Evolutionary conservation across 2,329 filamentous ascomycete genomes (phyloP), one percentile per base, ranked within the genome.

Genomic region (Aspergillus glaucus): DNA sequence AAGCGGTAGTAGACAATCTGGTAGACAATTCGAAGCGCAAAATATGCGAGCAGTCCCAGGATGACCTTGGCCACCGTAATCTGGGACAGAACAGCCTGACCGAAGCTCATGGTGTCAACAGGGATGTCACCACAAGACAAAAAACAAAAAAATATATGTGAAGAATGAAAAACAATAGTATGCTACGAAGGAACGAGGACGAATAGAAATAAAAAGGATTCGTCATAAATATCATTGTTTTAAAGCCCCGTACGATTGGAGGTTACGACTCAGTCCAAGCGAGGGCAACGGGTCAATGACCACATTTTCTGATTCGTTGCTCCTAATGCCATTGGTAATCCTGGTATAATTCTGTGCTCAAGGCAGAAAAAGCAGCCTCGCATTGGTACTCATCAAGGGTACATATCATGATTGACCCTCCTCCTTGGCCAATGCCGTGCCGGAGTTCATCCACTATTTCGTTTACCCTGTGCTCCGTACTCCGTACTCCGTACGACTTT

Each of bases 1-100:
- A 76, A 77, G 32, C 61, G 59, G 50, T 73, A 71, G 55, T 73
- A 65, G 24, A 72, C 53, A 28, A 73, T 64, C 50, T 73, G 70
- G 48, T 63, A 64, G 12, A 59, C 40, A 21, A 63, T 55, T 34
- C 55, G 59, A 5, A 61, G 44, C 3, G 46, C 44, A 8, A 61
- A 22, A 54, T 66, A 65, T 4, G 49, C 53, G 14, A 62, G 10
- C 12, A 60, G 43, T 39, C 54, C 54, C 5, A 64, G 30, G 6
- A 60, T 36, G 12, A 56, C 22, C 49, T 62, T 60, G 22, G 54
- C 55, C 48, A 59, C 51, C 44, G 63, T 65, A 57, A 64, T 37
- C 48, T 59, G 54, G 49, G 61, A 59, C 47, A 62, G 43, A 9
- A 57, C 41, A 45, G 55, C 52, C 45, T 56, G 57, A 3, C 55